Percentiles rank a stretch among this genome's conserved stretches.
These are phyloP conservation scores for Typha latifolia DNA, from an alignment of 176 grass and related monocot species.

Conservation along the genomic window DNA sequence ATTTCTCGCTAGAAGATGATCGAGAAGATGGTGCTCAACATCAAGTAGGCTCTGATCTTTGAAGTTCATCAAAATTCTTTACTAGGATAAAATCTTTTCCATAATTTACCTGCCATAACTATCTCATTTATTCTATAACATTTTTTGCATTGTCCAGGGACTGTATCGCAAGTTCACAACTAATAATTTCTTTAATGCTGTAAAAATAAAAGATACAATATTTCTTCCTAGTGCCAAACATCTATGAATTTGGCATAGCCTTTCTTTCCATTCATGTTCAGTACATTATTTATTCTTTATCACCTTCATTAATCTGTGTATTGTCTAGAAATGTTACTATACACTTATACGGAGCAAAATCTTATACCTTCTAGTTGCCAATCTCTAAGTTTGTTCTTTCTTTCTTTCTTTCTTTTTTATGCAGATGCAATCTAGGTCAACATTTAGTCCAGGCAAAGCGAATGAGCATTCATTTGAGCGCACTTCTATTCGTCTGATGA, in stretches of 20 bases:
- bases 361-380: constrained; percentile 1
- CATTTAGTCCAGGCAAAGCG: constrained; percentile 46
- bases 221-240: too few relatives aligned
- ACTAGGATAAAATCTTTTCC: not conserved
- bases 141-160: not conserved
- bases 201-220: too few relatives aligned
- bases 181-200: too few relatives aligned
- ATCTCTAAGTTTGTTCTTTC: not conserved
- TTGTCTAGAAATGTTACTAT: not conserved
- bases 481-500: not conserved
- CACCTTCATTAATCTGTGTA: too few relatives aligned
- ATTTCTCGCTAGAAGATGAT: constrained; percentile 85
- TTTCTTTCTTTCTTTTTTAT: constrained; percentile 6
- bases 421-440: constrained; percentile 41
- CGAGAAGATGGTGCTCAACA: constrained; percentile 62
- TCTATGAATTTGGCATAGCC: too few relatives aligned
- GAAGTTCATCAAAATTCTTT: not conserved
- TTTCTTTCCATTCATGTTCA: too few relatives aligned
- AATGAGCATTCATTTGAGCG: constrained; percentile 5
- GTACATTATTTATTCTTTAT: too few relatives aligned
- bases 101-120: not conserved
- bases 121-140: not conserved
- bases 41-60: constrained; percentile 48
- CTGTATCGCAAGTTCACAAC: too few relatives aligned
- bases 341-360: not conserved